Evolutionary conservation across 352 stramenopile genomes (phyloP), one percentile per base, ranked within the genome.

Genomic region (Pythium apleroticum): DNA sequence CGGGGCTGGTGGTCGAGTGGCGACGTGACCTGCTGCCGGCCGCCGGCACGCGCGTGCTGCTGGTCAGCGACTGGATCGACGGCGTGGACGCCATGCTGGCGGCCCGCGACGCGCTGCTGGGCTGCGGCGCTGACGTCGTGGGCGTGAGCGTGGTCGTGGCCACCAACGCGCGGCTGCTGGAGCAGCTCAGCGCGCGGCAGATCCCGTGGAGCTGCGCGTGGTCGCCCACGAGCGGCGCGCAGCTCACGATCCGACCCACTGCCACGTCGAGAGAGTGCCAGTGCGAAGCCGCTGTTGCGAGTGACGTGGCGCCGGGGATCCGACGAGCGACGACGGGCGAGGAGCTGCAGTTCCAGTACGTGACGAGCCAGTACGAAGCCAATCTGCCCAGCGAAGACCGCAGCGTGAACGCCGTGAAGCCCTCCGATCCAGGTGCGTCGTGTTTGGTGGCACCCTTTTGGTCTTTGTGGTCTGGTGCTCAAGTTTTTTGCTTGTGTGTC

Each of bases 311-410:
- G 31, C 35, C n/a, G 3, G 22, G n/a, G 20, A 33, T 33, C 20
- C 30, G 53, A 30, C 17, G 53, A 30, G 11, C 19, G 5, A 46
- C 14, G 14, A 31, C 19, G 4, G 20, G 33, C 24, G 20, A 48
- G 8, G 35, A 35, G 8, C 7, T 63, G 30, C 3, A 61, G 19
- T 27, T 71, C 31, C 57, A 65, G 14, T 69, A 88, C 45, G 67
- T 69, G 15, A 89, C 80, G 3, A 75, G 78, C 8, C 79, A 91
- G 19, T 89, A 91, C 60, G 74, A 89, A 75, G 81, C 78, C 0
- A 91, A 91, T 49, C 66, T 71, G 15, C 81, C 81, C n/a, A 79
- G 80, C 5, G 82, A 91, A 74, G 82, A 91, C 55, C 73, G 82
- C 30, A 89, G 82, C 54, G 52, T 88, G 20, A 88, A 88, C 41